Evolutionary conservation across 495 filamentous ascomycete genomes (phyloP).

Genomic region (Aspergillus coremiiformis): DNA sequence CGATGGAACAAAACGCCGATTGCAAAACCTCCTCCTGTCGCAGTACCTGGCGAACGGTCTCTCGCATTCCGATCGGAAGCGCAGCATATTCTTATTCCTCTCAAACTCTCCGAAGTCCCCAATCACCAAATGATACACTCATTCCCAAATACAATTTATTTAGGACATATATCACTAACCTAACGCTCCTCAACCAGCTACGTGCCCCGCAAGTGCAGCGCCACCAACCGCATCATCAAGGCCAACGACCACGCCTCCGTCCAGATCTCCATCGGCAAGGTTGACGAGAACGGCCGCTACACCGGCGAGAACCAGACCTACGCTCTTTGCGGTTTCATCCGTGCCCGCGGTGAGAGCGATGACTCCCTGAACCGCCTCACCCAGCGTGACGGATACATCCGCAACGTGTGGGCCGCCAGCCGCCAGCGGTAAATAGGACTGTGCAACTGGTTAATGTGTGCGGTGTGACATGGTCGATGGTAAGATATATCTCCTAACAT

Average conservation of each 20-base stretch:
- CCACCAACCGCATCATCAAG: conserved; percentile 97
- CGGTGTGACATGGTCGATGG: conserved; percentile 4
- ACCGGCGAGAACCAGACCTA: conserved; percentile 96
- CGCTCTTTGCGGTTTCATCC: conserved; percentile 95
- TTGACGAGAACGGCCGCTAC: conserved; percentile 94
- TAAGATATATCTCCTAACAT: not conserved
- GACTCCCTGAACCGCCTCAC: conserved; percentile 92
- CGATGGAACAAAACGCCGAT: not conserved
- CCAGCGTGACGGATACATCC: conserved; percentile 92
- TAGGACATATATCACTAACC: conserved; percentile 15
- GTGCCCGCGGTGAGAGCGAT: conserved; percentile 95
- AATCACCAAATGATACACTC: not conserved
- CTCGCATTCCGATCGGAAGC: not conserved
- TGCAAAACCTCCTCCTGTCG: not conserved
- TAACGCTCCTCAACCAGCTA: conserved; percentile 51
- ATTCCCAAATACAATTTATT: not conserved
- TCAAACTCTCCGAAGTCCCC: not conserved
- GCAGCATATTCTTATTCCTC: not conserved
- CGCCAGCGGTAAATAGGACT: conserved; percentile 54
- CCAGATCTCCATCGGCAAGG: conserved; percentile 83
- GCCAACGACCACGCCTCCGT: conserved; percentile 95
- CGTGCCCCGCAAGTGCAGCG: conserved; percentile 97
- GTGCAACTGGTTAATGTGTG: not conserved
- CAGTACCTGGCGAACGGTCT: not conserved
- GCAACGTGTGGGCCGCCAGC: conserved; percentile 83